Evolutionary conservation across 352 stramenopile species (phyloP).

Genomic region (Phytophthora foliorum): DNA sequence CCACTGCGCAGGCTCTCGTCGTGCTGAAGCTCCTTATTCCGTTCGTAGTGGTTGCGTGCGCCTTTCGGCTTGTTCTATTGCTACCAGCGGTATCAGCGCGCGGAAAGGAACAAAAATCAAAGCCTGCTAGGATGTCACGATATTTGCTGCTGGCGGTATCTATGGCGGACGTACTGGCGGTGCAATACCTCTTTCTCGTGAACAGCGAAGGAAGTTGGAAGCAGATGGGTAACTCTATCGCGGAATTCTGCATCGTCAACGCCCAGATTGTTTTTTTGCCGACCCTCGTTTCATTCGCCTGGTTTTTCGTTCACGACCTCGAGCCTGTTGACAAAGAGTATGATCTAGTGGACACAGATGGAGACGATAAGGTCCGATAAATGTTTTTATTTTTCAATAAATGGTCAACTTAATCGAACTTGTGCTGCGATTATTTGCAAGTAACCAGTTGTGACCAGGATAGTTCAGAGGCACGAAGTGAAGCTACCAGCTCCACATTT

Average conservation of each 20-base stretch:
- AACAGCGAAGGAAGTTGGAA: slow-evolving; percentile 88
- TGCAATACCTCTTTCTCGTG: slow-evolving; percentile 85
- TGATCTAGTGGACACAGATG: slow-evolving; percentile 15
- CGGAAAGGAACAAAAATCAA: slow-evolving; percentile 16
- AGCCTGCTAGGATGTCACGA: slow-evolving; percentile 30
- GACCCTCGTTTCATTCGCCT: slow-evolving; percentile 59
- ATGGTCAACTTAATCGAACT: not conserved
- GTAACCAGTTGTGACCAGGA: slow-evolving; percentile 60
- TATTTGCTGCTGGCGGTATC: slow-evolving; percentile 70
- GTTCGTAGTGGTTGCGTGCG: slow-evolving; percentile 72
- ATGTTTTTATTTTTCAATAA: too few species aligned
- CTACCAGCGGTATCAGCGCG: slow-evolving; percentile 26
- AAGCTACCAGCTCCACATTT: slow-evolving; percentile 52
- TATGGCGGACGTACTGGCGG: slow-evolving; percentile 71
- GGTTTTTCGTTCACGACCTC: slow-evolving; percentile 42
- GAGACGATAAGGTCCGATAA: slow-evolving; percentile 31
- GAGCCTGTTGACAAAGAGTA: slow-evolving; percentile 18
- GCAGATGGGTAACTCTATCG: slow-evolving; percentile 89
- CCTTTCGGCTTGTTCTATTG: slow-evolving; percentile 64
- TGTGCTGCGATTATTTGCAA: slow-evolving; percentile 40
- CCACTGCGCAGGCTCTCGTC: slow-evolving; percentile 71
- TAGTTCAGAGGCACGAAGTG: slow-evolving; percentile 58
- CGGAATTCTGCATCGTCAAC: slow-evolving; percentile 85
- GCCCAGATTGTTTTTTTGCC: slow-evolving; percentile 77
- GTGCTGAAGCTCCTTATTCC: slow-evolving; percentile 83